Base-by-base conservation (phyloP, 2,329 filamentous ascomycete species). In the Apiospora sp. region DNA sequence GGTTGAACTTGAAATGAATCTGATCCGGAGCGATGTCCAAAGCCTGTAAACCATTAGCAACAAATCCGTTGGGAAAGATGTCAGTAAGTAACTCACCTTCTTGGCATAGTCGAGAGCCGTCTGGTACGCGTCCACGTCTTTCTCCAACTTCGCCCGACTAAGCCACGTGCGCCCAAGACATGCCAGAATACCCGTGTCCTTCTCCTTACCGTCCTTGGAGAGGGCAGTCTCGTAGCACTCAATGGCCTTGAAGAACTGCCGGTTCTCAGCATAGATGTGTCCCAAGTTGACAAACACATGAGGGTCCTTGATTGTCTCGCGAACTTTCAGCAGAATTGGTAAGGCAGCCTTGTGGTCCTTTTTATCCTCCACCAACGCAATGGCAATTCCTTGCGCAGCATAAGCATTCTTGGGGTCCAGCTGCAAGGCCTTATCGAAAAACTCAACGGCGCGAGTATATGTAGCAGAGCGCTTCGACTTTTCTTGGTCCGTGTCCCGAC, bases 401-500 rank as follows among this genome's bases (percentile, higher is more conserved):
- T 97, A 98, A 0, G 96, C 96, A 77, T 98, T 99, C 84, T 93
- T 95, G 0, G 95, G 92, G 79, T 99, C 96, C n/a, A 99, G 86
- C 75, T 97, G 94, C 30, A 99, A 86, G 5, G 96, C 96, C 84
- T 99, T 99, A 81, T 98, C 96, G 78, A 98, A 99, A 83, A 99
- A 99, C 81, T 99, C 97, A 14, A 98, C 95, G 0, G 96, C 95
- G 76, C 96, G 95, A 80, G 92, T 91, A 80, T 98, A 99, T 74
- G 91, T 92, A 77, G 93, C 93, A 72, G 92, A 93, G 71, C 95
- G 92, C 85, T 97, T 98, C 78, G 97, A 93, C 83, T 94, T 97
- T 73, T 99, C 96, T 73, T 91, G 88, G 12, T 98, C 96, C 0
- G 93, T 93, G 74, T 96, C 94, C 69, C 95, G 91, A 43, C 94